Evolutionary conservation across 2,329 filamentous ascomycete genomes (phyloP).

Genomic region (Ophiocordyceps camponoti-leonardi): DNA sequence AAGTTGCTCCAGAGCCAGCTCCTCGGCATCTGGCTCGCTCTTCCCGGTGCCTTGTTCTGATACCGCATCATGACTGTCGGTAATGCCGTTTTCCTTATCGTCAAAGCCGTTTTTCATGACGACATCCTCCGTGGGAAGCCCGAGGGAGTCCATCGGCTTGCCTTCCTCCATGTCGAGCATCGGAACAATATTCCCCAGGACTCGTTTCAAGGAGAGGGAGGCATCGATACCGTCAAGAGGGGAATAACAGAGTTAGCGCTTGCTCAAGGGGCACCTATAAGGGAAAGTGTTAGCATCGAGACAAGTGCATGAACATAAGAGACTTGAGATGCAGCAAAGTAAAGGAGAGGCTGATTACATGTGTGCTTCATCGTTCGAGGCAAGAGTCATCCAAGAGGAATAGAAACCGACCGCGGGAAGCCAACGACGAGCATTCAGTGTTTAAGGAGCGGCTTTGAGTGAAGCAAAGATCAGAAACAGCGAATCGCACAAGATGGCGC

Average conservation of each 20-base stretch:
- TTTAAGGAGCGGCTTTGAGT: neutral
- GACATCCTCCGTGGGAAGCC: constrained; percentile 25
- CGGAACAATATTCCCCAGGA: neutral
- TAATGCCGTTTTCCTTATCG: constrained; percentile 4
- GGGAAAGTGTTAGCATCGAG: neutral
- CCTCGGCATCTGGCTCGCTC: constrained; percentile 17
- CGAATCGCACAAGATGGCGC: neutral
- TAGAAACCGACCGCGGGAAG: neutral
- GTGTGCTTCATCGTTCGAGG: neutral
- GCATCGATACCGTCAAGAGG: neutral
- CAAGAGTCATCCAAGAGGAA: neutral
- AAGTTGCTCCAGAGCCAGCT: constrained; percentile 19
- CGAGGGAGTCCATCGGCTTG: constrained; percentile 22
- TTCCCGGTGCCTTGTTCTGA: constrained; percentile 17
- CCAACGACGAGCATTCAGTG: neutral
- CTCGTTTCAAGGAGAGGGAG: neutral
- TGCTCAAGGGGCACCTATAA: too few species aligned
- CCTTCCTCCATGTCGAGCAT: constrained; percentile 5
- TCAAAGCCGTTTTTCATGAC: constrained; percentile 11
- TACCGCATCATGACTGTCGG: constrained; percentile 13
- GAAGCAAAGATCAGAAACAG: neutral
- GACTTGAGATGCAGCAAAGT: neutral
- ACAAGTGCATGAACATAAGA: neutral
- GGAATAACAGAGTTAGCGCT: neutral
- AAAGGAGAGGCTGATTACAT: neutral